phyloP scores from a whole-genome alignment of 148 eudicot species.

The Chenopodium quinoa region DNA sequence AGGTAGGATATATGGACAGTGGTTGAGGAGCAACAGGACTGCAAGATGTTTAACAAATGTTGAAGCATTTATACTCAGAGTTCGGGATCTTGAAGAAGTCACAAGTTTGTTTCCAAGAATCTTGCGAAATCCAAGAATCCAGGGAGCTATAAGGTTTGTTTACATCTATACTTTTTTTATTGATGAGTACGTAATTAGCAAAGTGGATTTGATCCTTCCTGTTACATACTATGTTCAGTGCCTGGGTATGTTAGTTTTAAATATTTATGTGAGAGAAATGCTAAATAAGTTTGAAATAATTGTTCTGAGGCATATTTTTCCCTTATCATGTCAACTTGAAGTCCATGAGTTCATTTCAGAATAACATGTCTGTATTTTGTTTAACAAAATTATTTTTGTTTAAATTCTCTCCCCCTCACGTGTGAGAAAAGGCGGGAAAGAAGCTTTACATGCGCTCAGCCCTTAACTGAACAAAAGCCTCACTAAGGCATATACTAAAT shows the following conservation, averaged over 20 bases:
- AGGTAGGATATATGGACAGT: conserved; percentile 42
- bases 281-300: too few species aligned
- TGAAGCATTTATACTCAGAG: conserved; percentile 67
- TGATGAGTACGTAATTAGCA: not conserved
- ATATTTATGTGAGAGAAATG: not conserved
- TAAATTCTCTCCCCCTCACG: too few species aligned
- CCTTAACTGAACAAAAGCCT: too few species aligned
- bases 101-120: conserved; percentile 62
- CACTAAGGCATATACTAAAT: too few species aligned
- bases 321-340: too few species aligned
- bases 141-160: conserved; percentile 65
- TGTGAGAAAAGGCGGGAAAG: too few species aligned
- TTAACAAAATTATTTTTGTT: too few species aligned
- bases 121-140: conserved; percentile 62
- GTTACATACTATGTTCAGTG: not conserved
- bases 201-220: not conserved
- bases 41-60: conserved; percentile 67
- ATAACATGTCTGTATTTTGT: too few species aligned
- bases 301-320: too few species aligned
- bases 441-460: too few species aligned
- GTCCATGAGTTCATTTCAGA: too few species aligned
- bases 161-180: not conserved
- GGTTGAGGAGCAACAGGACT: conserved; percentile 52
- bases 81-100: conserved; percentile 70
- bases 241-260: not conserved